Percentiles rank a stretch among this genome's conserved stretches.
These are phyloP conservation scores for Eucalyptus cloeziana DNA, from an alignment of 345 rosid species.

Conservation along the genomic window DNA sequence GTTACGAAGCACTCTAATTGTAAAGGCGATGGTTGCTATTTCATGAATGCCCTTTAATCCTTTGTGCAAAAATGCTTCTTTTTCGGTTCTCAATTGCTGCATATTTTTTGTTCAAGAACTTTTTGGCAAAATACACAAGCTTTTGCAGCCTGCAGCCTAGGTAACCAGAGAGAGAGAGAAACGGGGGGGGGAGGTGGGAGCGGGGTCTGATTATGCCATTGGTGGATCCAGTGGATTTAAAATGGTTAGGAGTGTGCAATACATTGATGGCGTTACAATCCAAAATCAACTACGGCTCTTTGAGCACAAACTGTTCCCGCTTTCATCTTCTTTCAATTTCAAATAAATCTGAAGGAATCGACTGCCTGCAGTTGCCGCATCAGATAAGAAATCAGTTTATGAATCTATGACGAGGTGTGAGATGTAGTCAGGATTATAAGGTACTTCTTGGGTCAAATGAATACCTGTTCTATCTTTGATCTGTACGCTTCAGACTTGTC, in stretches of 20 bases:
- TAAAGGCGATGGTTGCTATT: not conserved
- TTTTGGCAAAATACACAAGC: not conserved
- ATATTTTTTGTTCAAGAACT: not conserved
- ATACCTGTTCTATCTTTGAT: conserved; percentile 61
- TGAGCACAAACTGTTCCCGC: not conserved
- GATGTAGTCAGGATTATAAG: not conserved
- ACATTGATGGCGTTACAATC: not conserved
- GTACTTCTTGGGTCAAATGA: not conserved
- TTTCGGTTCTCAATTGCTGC: not conserved
- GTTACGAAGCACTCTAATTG: not conserved
- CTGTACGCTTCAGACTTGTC: conserved; percentile 53
- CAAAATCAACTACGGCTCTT: not conserved
- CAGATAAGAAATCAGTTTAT: not conserved
- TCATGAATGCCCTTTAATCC: not conserved
- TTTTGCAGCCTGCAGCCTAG: not conserved
- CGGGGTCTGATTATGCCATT: not conserved
- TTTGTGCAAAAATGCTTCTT: not conserved
- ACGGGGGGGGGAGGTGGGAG: rapidly evolving
- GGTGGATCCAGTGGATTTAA: not conserved
- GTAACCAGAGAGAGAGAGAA: not conserved
- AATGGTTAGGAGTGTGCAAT: not conserved
- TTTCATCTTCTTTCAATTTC: conserved; percentile 1
- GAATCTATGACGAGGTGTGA: not conserved
- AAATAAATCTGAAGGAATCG: conserved; percentile 63
- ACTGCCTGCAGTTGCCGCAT: conserved; percentile 36